phyloP scores from a whole-genome alignment of 2,329 filamentous ascomycete species.

The Amphichorda felina region DNA sequence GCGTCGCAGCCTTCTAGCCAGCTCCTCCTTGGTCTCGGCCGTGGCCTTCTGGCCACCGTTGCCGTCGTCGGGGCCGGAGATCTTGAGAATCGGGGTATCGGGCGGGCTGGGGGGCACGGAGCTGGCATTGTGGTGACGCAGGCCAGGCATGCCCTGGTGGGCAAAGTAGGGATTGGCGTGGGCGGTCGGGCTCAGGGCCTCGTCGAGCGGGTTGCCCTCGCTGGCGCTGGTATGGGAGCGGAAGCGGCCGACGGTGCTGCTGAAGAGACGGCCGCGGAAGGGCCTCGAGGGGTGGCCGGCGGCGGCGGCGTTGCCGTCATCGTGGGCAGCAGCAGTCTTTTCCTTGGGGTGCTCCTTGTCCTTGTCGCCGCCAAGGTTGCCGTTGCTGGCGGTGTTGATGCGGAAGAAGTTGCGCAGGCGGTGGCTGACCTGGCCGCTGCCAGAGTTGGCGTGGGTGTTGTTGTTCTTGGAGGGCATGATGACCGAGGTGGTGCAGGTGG shows the following conservation, averaged over 20 bases:
- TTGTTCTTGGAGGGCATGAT: conserved; percentile 12
- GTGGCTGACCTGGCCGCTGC: conserved; percentile 50
- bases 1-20: conserved; percentile 82
- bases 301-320: neutral
- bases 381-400: conserved; percentile 37
- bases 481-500: conserved; percentile 1
- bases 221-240: conserved; percentile 85
- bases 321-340: neutral
- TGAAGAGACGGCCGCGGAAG: conserved; percentile 80
- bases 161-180: conserved; percentile 95
- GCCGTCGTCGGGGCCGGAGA: conserved; percentile 53
- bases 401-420: conserved; percentile 62
- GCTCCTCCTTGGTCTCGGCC: conserved; percentile 78
- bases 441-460: conserved; percentile 36
- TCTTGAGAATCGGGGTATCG: conserved; percentile 71
- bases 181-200: conserved; percentile 80
- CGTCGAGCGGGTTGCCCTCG: conserved; percentile 83
- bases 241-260: conserved; percentile 72
- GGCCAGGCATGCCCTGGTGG: conserved; percentile 85
- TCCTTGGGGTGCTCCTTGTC: conserved; percentile 13
- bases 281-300: conserved; percentile 22
- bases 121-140: conserved; percentile 89
- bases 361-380: conserved; percentile 21
- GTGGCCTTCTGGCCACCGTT: conserved; percentile 53
- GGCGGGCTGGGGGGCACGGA: conserved; percentile 88